Conservation (phyloP, 495 filamentous ascomycete genomes). For the Glarea lozoyensis region DNA sequence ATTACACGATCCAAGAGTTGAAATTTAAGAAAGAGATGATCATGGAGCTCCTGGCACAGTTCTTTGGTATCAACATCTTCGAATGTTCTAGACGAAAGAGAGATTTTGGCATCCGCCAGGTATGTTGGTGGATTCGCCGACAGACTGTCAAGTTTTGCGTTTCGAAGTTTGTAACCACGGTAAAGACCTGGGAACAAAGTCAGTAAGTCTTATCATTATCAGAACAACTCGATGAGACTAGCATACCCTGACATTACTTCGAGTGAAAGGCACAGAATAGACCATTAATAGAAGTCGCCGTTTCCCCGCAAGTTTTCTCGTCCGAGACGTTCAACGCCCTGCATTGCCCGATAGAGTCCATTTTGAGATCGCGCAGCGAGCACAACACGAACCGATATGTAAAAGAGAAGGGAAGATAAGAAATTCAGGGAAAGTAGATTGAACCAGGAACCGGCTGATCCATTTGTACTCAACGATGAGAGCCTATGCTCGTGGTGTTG, state of each 20-base stretch:
- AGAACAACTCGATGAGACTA: background rate
- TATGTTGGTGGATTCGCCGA: constrained; percentile 26
- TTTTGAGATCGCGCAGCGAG: too few relatives aligned
- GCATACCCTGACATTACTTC: constrained; percentile 25
- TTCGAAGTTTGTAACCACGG: constrained; percentile 39
- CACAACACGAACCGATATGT: too few relatives aligned
- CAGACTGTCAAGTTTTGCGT: constrained; percentile 33
- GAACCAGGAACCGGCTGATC: too few relatives aligned
- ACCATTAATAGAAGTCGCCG: constrained; percentile 30
- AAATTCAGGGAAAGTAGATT: too few relatives aligned
- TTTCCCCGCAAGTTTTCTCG: constrained; percentile 23
- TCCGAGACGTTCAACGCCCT: constrained; percentile 34
- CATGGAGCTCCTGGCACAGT: constrained; percentile 32
- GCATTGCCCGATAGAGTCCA: constrained; percentile 14
- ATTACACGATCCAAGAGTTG: constrained; percentile 41
- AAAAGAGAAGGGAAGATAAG: too few relatives aligned
- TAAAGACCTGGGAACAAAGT: constrained; percentile 42
- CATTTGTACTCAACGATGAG: too few relatives aligned
- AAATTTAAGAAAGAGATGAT: constrained; percentile 32
- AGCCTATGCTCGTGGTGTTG: too few relatives aligned
- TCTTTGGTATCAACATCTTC: constrained; percentile 26
- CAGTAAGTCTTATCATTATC: background rate
- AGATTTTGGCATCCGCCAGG: constrained; percentile 22
- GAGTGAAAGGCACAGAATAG: constrained; percentile 42
- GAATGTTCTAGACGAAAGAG: constrained; percentile 36